Conservation (phyloP, 192 early-diverging fungal species). For the Backusella circina region DNA sequence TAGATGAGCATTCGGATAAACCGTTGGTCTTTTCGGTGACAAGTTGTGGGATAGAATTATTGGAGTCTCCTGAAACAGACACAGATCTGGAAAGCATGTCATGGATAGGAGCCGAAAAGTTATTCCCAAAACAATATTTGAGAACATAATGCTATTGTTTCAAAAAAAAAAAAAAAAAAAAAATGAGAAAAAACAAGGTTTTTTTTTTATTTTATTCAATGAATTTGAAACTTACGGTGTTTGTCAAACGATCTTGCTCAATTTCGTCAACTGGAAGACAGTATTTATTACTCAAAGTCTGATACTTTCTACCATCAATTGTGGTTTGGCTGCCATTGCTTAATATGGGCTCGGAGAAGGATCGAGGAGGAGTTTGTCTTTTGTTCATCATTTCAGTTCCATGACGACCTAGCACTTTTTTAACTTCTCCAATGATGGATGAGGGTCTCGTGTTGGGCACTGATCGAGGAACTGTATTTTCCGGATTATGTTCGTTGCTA, state of each 20-base stretch:
- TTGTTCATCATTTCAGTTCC: background rate
- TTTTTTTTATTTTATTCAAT: background rate
- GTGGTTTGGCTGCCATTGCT: background rate
- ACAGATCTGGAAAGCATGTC: constrained; percentile 1
- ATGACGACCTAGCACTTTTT: background rate
- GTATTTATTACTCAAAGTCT: constrained; percentile 19
- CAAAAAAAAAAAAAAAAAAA: background rate
- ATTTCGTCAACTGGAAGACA: constrained; percentile 29
- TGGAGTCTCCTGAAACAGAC: background rate
- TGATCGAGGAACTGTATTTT: background rate
- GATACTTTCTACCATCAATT: constrained; percentile 17
- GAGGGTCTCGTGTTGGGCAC: background rate
- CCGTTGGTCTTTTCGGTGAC: background rate
- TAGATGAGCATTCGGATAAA: background rate
- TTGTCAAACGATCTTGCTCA: constrained; percentile 27
- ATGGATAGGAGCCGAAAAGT: constrained; percentile 24
- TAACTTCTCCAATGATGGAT: background rate
- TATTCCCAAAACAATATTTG: constrained; percentile 17
- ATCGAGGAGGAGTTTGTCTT: background rate
- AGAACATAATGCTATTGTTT: constrained; percentile 10
- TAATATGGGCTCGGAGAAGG: background rate
- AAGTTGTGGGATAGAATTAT: background rate
- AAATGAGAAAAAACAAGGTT: background rate
- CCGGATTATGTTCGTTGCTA: background rate
- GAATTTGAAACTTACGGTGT: constrained; percentile 17